These are phyloP conservation scores for Durotheca rogersii DNA, from an alignment of 495 filamentous ascomycete species.

Conservation along the genomic window DNA sequence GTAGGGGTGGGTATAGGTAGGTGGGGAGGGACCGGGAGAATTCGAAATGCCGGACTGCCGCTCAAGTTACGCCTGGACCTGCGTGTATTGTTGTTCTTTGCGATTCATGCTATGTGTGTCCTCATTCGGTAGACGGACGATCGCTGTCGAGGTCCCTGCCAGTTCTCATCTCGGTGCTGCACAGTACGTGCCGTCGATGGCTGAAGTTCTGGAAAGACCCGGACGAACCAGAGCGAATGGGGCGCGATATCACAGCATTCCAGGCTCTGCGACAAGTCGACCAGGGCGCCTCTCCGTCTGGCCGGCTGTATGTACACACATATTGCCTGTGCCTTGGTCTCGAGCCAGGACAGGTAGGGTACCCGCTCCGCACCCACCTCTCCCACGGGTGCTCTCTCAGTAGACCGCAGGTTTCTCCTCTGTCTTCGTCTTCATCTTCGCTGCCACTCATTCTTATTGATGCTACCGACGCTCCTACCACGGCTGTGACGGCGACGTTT, in stretches of 20 bases:
- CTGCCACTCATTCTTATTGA: no score
- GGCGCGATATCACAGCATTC: neutral
- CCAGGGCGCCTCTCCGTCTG: conserved; percentile 15
- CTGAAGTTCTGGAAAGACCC: conserved; percentile 12
- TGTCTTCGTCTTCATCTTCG: no score
- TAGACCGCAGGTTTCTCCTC: no score
- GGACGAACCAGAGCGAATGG: conserved; percentile 21
- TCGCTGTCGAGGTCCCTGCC: neutral
- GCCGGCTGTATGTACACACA: conserved; percentile 27
- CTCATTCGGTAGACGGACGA: no score
- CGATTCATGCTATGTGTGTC: no score
- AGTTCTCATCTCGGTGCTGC: no score
- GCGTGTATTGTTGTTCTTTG: neutral
- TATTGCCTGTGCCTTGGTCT: conserved; percentile 27
- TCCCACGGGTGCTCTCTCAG: no score
- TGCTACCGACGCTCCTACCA: no score
- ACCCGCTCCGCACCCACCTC: conserved; percentile 20
- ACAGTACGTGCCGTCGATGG: neutral
- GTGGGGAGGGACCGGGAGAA: neutral
- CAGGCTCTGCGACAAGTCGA: no score
- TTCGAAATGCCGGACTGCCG: neutral
- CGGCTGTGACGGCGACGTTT: no score
- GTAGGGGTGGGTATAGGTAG: neutral
- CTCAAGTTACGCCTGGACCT: neutral
- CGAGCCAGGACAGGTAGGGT: no score